These are phyloP conservation scores for Cryptococcus floricola DNA, from an alignment of 1,284 basidiomycete species.

Conservation along the genomic window DNA sequence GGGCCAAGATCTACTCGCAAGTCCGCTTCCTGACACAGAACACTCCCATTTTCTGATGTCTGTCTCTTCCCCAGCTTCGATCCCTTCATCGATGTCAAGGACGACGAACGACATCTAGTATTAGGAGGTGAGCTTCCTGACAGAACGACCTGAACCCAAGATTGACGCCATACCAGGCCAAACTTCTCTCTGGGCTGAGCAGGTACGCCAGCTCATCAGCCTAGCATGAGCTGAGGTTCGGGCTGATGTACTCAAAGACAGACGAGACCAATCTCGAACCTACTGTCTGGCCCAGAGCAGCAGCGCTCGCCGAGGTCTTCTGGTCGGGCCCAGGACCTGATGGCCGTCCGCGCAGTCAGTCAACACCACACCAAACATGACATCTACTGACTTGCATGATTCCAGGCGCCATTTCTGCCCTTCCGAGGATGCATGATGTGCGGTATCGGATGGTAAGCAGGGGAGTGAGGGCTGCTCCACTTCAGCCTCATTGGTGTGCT, in stretches of 20 bases:
- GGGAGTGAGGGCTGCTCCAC: conserved; percentile 62
- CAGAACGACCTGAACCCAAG: conserved; percentile 17
- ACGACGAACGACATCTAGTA: conserved; percentile 55
- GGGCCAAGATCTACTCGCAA: conserved; percentile 58
- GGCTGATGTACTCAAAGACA: conserved; percentile 52
- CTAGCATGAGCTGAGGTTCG: conserved; percentile 15
- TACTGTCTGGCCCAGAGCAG: conserved; percentile 73
- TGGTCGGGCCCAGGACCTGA: conserved; percentile 62
- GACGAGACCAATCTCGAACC: conserved; percentile 66
- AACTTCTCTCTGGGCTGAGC: conserved; percentile 73
- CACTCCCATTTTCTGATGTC: neutral
- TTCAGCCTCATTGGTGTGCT: conserved; percentile 80
- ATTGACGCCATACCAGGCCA: conserved; percentile 35
- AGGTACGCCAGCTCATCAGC: conserved; percentile 35
- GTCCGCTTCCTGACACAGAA: conserved; percentile 2
- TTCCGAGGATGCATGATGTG: conserved; percentile 72
- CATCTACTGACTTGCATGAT: conserved; percentile 14
- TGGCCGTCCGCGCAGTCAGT: conserved; percentile 34
- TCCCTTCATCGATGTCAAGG: conserved; percentile 59
- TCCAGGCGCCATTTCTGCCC: conserved; percentile 56
- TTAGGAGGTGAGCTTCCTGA: conserved; percentile 58
- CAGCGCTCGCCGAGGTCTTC: conserved; percentile 72
- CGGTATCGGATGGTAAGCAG: conserved; percentile 63
- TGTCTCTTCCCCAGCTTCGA: conserved; percentile 58
- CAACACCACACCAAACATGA: neutral